phyloP scores from a whole-genome alignment of 1,139 yeast genomes.

The Lodderomyces jiufengensis region DNA sequence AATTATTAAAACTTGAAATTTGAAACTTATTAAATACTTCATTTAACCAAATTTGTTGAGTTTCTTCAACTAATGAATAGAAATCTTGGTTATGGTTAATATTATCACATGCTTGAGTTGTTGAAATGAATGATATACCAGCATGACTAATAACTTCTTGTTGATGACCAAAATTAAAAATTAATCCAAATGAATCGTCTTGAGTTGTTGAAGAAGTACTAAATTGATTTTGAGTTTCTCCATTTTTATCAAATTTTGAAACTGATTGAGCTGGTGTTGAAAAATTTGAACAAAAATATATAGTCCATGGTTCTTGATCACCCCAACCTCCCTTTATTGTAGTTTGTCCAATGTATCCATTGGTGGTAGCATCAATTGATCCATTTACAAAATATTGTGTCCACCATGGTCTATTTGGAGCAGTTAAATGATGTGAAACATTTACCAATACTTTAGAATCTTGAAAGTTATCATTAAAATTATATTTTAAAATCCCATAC shows the following conservation, averaged over 20 bases:
- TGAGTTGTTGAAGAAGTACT: conserved; percentile 9
- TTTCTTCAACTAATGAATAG: conserved; percentile 17
- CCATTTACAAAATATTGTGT: conserved; percentile 29
- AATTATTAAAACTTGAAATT: conserved; percentile 18
- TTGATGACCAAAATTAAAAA: conserved; percentile 18
- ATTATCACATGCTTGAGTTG: conserved; percentile 29
- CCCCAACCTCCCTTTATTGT: conserved; percentile 34
- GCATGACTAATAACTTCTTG: conserved; percentile 19
- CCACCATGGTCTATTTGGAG: conserved; percentile 30
- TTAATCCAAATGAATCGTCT: conserved; percentile 21
- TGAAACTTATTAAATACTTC: conserved; percentile 24
- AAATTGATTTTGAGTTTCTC: not conserved
- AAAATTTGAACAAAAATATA: conserved; percentile 30
- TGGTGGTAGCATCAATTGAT: conserved; percentile 17
- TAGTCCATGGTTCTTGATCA: conserved; percentile 25
- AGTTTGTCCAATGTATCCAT: conserved; percentile 23
- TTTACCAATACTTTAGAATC: conserved; percentile 21
- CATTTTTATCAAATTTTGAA: conserved; percentile 4
- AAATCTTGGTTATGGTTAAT: conserved; percentile 17
- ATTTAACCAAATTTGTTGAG: conserved; percentile 23
- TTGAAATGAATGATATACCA: conserved; percentile 32
- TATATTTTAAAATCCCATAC: conserved; percentile 24
- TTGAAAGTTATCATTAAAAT: conserved; percentile 15
- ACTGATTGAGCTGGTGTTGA: conserved; percentile 15
- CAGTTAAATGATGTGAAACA: conserved; percentile 25